Evolutionary conservation across 768 basidiomycete species (phyloP).

Genomic region (Lentinula aciculospora): DNA sequence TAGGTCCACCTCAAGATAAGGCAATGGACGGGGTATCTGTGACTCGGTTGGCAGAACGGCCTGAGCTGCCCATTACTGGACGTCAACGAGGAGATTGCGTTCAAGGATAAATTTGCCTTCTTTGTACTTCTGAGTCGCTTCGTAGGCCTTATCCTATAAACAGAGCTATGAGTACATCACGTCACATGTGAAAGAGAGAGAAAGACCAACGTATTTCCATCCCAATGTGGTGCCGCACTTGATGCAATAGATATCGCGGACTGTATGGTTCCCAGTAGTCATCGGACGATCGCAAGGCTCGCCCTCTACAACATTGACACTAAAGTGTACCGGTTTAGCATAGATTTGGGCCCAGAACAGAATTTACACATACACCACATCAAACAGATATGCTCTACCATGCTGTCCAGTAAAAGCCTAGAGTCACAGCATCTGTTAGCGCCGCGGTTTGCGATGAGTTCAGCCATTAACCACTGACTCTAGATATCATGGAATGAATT

Average conservation of each 20-base stretch:
- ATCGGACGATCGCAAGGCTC: slow-evolving; percentile 89
- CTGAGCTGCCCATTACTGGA: slow-evolving; percentile 45
- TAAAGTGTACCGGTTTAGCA: slow-evolving; percentile 25
- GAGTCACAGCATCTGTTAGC: neutral
- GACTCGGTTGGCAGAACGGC: slow-evolving; percentile 3
- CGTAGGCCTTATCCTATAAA: slow-evolving; percentile 84
- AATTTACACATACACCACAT: slow-evolving; percentile 67
- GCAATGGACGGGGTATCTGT: slow-evolving; percentile 6
- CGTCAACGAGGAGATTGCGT: slow-evolving; percentile 82
- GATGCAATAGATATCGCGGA: slow-evolving; percentile 91
- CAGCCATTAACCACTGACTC: slow-evolving; percentile 45
- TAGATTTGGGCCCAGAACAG: slow-evolving; percentile 9
- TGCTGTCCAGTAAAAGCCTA: slow-evolving; percentile 98
- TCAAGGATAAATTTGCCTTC: slow-evolving; percentile 99
- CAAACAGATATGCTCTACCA: slow-evolving; percentile 92
- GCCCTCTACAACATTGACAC: slow-evolving; percentile 89
- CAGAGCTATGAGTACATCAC: slow-evolving; percentile 7
- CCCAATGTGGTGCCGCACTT: slow-evolving; percentile 86
- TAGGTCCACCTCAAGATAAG: slow-evolving; percentile 9
- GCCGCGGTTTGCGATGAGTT: neutral
- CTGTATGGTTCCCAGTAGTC: slow-evolving; percentile 96
- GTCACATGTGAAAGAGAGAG: slow-evolving; percentile 1
- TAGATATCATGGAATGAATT: slow-evolving; percentile 85
- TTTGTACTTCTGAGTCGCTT: slow-evolving; percentile 91
- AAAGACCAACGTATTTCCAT: slow-evolving; percentile 93